phyloP scores from a whole-genome alignment of 2,329 filamentous ascomycete species.

The Zasmidium angulare region DNA sequence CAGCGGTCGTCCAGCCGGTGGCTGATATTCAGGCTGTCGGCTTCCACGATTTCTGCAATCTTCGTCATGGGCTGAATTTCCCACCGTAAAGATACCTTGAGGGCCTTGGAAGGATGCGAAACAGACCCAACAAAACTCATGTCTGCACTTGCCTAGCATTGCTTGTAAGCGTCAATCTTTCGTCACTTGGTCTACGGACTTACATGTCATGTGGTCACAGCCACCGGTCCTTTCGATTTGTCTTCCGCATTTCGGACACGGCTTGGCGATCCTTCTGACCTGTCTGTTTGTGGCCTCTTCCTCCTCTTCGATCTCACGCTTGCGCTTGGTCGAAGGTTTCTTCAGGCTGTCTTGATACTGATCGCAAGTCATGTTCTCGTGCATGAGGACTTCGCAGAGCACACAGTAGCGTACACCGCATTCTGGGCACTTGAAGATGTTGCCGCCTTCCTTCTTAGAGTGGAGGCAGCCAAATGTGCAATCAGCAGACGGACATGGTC shows the following conservation, averaged over 20 bases:
- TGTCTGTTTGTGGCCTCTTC: not conserved
- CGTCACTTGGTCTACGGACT: too few species aligned
- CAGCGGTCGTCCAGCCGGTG: too few species aligned
- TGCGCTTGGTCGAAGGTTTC: not conserved
- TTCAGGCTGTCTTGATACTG: slow-evolving; percentile 1
- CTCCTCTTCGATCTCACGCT: slow-evolving; percentile 1
- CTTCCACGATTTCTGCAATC: slow-evolving; percentile 2
- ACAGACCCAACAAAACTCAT: slow-evolving; percentile 21
- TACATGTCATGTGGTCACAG: slow-evolving; percentile 27
- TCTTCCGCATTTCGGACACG: slow-evolving; percentile 22
- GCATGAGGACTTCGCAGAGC: slow-evolving; percentile 14
- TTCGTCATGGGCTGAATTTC: slow-evolving; percentile 1
- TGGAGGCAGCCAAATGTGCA: slow-evolving; percentile 10
- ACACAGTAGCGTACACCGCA: slow-evolving; percentile 12
- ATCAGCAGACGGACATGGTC: slow-evolving; percentile 1
- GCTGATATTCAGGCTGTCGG: not conserved
- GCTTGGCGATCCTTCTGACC: slow-evolving; percentile 10
- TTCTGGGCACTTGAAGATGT: slow-evolving; percentile 12
- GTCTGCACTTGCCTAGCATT: slow-evolving; percentile 12
- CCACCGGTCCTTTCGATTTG: slow-evolving; percentile 22
- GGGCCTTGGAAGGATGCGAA: slow-evolving; percentile 5
- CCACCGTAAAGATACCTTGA: not conserved
- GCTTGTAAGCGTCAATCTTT: too few species aligned
- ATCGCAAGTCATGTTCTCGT: slow-evolving; percentile 11
- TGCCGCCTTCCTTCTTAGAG: slow-evolving; percentile 7